Evolutionary conservation across 305 asterid species (phyloP).

Genomic region (Stenogyne calaminthoides): DNA sequence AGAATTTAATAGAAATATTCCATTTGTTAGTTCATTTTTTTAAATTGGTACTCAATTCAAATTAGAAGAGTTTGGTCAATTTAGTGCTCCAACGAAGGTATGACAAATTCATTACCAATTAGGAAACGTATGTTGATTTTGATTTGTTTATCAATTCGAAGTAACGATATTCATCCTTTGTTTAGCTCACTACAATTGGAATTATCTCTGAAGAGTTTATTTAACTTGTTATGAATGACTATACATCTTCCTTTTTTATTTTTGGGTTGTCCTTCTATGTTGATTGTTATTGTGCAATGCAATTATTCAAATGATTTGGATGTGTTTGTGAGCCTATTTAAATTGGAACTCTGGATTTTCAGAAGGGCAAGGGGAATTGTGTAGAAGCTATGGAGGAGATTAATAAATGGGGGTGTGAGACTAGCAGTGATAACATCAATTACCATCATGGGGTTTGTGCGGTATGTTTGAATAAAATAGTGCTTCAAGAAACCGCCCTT

Average conservation of each 20-base stretch:
- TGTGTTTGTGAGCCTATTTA: slow-evolving; percentile 16
- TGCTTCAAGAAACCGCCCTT: slow-evolving; percentile 78
- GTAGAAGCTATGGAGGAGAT: slow-evolving; percentile 39
- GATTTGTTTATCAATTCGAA: no score
- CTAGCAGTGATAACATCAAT: slow-evolving; percentile 31
- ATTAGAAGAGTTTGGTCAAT: slow-evolving; percentile 8
- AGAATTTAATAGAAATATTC: not conserved
- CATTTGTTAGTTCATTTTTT: not conserved
- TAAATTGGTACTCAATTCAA: not conserved
- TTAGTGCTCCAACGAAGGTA: not conserved
- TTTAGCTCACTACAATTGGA: not conserved
- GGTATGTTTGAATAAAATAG: slow-evolving; percentile 66
- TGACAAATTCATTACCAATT: slow-evolving; percentile 3
- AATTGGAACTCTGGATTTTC: slow-evolving; percentile 36
- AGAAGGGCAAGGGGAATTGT: slow-evolving; percentile 38
- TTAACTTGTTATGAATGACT: not conserved
- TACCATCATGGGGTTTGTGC: slow-evolving; percentile 70
- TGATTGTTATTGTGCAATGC: slow-evolving; percentile 1
- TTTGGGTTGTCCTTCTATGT: slow-evolving; percentile 5
- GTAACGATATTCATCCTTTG: no score
- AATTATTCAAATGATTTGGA: slow-evolving; percentile 18
- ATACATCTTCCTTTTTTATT: not conserved
- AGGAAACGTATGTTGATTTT: not conserved
- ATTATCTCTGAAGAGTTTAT: not conserved
- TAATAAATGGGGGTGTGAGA: slow-evolving; percentile 34